Evolutionary conservation across 805 yeast species (phyloP).

Genomic region (Brettanomyces bruxellensis): DNA sequence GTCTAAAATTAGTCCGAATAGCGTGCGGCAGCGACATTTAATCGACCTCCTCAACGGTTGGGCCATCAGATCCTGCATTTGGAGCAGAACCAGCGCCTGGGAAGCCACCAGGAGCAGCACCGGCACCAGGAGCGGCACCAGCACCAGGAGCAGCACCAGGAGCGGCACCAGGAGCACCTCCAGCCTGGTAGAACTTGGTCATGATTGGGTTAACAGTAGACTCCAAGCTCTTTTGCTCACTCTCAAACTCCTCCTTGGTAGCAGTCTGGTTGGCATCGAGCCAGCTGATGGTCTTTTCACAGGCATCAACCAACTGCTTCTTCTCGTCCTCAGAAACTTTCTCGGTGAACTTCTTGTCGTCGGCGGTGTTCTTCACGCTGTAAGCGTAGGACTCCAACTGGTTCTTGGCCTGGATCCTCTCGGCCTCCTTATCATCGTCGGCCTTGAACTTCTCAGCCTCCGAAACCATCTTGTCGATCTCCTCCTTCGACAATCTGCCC

Average conservation of each 20-base stretch:
- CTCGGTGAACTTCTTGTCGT: constrained; percentile 71
- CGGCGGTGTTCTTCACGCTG: constrained; percentile 77
- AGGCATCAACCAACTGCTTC: constrained; percentile 64
- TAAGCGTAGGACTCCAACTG: constrained; percentile 92
- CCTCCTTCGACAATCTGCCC: constrained; percentile 51
- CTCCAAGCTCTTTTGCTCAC: constrained; percentile 93
- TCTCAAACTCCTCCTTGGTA: constrained; percentile 82
- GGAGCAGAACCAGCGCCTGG: constrained; percentile 48
- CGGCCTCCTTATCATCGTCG: constrained; percentile 60
- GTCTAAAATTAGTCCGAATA: too few relatives aligned
- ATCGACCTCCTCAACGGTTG: constrained; percentile 79
- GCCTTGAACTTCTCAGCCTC: constrained; percentile 58
- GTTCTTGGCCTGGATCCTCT: constrained; percentile 90
- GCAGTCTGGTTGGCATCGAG: constrained; percentile 91
- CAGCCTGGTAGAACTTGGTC: constrained; percentile 94
- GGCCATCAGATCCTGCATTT: constrained; percentile 44
- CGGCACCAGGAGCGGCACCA: constrained; percentile 39
- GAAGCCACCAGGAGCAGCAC: constrained; percentile 38
- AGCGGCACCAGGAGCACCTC: constrained; percentile 72
- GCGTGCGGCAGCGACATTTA: constrained; percentile 21
- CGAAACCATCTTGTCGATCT: constrained; percentile 55
- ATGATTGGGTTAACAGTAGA: constrained; percentile 92
- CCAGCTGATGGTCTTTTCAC: constrained; percentile 83
- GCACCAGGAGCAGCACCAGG: constrained; percentile 72
- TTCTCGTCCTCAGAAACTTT: constrained; percentile 44